phyloP scores from a whole-genome alignment of 352 stramenopile species.

The Globisporangium ultimum region DNA sequence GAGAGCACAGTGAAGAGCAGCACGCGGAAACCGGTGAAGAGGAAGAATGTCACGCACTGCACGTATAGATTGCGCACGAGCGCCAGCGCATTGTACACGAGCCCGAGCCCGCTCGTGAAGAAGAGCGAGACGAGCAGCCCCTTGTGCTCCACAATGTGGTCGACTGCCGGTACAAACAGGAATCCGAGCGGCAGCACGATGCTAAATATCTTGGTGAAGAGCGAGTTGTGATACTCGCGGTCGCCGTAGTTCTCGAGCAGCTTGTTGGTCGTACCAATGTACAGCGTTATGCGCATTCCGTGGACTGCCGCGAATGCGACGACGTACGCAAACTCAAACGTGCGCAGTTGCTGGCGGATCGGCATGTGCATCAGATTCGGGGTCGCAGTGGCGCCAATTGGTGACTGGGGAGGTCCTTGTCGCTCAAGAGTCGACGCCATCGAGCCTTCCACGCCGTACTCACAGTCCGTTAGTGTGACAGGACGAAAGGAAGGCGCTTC shows the following conservation, averaged over 20 bases:
- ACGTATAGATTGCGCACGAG: slow-evolving; percentile 61
- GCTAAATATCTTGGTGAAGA: slow-evolving; percentile 87
- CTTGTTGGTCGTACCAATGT: slow-evolving; percentile 87
- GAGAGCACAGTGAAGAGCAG: slow-evolving; percentile 87
- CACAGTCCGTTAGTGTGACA: background rate
- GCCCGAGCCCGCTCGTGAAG: slow-evolving; percentile 68
- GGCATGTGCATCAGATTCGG: slow-evolving; percentile 48
- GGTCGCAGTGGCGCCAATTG: too few species aligned
- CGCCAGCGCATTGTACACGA: slow-evolving; percentile 71
- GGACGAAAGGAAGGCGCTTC: background rate
- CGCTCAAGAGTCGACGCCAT: background rate
- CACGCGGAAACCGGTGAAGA: slow-evolving; percentile 81
- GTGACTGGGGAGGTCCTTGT: slow-evolving; percentile 1
- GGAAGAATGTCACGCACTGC: slow-evolving; percentile 69
- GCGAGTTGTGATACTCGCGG: slow-evolving; percentile 30
- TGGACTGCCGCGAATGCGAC: slow-evolving; percentile 67
- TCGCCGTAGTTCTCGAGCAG: slow-evolving; percentile 83
- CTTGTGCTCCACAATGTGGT: slow-evolving; percentile 74
- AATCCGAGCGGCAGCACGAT: slow-evolving; percentile 82
- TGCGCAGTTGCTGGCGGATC: slow-evolving; percentile 59
- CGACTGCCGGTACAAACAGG: slow-evolving; percentile 80
- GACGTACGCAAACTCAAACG: slow-evolving; percentile 82
- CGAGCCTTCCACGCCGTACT: background rate
- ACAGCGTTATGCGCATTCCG: slow-evolving; percentile 74
- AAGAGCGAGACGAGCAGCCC: slow-evolving; percentile 61